These are phyloP conservation scores for Termitomyces eurrhizus DNA, from an alignment of 768 basidiomycete genomes.

Conservation along the genomic window DNA sequence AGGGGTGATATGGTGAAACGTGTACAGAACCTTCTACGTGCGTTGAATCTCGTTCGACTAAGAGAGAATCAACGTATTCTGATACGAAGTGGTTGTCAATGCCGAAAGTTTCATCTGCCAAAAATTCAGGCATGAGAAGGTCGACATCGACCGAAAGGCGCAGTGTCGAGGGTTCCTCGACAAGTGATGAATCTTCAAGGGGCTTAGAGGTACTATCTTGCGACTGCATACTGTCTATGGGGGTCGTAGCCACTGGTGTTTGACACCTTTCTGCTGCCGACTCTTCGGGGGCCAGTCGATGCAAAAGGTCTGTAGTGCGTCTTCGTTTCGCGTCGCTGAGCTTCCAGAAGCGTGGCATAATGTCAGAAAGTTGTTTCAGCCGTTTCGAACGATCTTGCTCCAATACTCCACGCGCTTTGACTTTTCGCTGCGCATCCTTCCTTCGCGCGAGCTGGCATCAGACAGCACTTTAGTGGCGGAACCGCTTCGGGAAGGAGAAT, in stretches of 20 bases:
- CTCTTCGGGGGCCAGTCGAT: conserved; percentile 1
- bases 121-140: background rate
- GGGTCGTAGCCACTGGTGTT: background rate
- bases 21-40: background rate
- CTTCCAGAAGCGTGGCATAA: conserved; percentile 34
- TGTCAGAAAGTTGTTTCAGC: conserved; percentile 38
- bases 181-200: background rate
- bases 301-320: conserved; percentile 18
- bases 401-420: conserved; percentile 48
- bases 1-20: conserved; percentile 7
- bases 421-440: conserved; percentile 42
- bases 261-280: background rate
- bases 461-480: background rate
- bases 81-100: conserved; percentile 2
- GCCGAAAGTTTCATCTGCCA: conserved; percentile 7
- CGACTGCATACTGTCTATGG: background rate
- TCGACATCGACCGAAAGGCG: conserved; percentile 6
- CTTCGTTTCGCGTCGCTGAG: conserved; percentile 26
- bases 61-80: conserved; percentile 1
- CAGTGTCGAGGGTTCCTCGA: background rate
- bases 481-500: background rate
- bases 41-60: background rate
- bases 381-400: conserved; percentile 57
- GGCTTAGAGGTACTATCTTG: too few relatives aligned
- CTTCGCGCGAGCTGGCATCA: conserved; percentile 50